Base-by-base conservation (phyloP, 2,329 filamentous ascomycete species). In the Arthroderma sp. region DNA sequence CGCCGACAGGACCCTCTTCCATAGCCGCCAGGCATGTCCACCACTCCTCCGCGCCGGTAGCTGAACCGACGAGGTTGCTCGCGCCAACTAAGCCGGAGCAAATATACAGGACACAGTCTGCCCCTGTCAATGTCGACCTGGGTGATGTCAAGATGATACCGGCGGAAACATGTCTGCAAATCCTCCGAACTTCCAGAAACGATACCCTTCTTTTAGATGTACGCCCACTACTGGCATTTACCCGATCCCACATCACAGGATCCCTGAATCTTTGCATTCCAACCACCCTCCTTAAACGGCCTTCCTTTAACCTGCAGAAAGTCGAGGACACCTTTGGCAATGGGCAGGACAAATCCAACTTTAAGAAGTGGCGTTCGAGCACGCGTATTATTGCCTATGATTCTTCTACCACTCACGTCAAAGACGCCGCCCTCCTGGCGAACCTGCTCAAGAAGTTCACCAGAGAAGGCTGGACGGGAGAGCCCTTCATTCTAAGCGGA, bases 401-500 rank as follows among this genome's bases (percentile, higher is more conserved):
- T 68, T 80, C 83, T 15, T 81, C 80, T 56, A 93, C 91, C 0
- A 76, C 81, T 0, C 84, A 91, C 58, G 79, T 85, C 66, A 88
- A 90, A 62, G 93, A 98, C 69, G 88, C 91, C 0, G 75, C 81
- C 1, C 83, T 86, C 4, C 86, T 90, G 25, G 76, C 88, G 63
- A 95, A 95, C 69, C 94, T 93, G 61, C 79, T 96, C 23, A 95
- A 91, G 70, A 98, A 98, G 67, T 98, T 98, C 65, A 82, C 82
- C 0, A 84, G 80, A 56, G 91, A 95, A 70, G 88, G 88, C 0
- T 97, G 87, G 78, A 73, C 76, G 1, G 91, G 91, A 11, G 77
- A 79, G 2, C 81, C 84, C 0, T 85, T 83, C 66, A 85, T 97
- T 56, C 74, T 98, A 25, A 82, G 84, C 58, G 90, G 91, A 41